A percentile compares a stretch with the other conserved stretches of the same genome.
These are phyloP conservation scores for Citrus medica DNA, from an alignment of 345 rosid species.

Conservation along the genomic window DNA sequence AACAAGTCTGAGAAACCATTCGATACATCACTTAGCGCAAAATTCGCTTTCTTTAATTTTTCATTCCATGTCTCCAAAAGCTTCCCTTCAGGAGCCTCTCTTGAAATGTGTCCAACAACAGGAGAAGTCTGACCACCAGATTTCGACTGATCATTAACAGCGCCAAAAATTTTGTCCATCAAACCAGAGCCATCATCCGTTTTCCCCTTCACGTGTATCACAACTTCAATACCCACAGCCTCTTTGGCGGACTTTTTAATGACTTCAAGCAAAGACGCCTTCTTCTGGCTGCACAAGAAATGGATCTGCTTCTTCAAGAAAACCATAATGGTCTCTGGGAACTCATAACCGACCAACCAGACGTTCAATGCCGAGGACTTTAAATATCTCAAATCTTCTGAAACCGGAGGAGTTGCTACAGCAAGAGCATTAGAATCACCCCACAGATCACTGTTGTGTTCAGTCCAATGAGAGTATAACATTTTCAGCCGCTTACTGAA, in stretches of 20 bases:
- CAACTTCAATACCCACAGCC: conserved; percentile 38
- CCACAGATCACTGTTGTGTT: conserved; percentile 29
- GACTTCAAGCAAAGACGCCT: conserved; percentile 41
- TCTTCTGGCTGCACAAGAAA: conserved; percentile 43
- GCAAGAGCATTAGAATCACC: conserved; percentile 29
- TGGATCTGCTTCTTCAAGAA: conserved; percentile 47
- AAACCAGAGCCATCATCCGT: conserved; percentile 34
- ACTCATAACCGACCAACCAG: conserved; percentile 51
- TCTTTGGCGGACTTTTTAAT: conserved; percentile 37
- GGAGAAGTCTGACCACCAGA: conserved; percentile 19
- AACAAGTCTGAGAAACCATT: conserved; percentile 48
- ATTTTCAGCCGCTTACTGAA: conserved; percentile 33
- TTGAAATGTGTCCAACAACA: conserved; percentile 38
- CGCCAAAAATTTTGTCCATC: conserved; percentile 41
- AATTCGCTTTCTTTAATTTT: conserved; percentile 27
- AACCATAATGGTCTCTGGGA: conserved; percentile 54
- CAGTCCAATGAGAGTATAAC: conserved; percentile 44
- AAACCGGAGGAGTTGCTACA: conserved; percentile 43
- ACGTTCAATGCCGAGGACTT: conserved; percentile 49
- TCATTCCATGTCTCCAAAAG: conserved; percentile 46
- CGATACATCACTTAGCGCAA: conserved; percentile 32
- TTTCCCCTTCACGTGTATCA: conserved; percentile 39
- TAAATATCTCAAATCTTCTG: conserved; percentile 42
- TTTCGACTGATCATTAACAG: conserved; percentile 27
- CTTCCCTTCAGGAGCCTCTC: conserved; percentile 48